Conservation (phyloP, 371 early-diverging fungal species). For the Mortierella sp. region DNA sequence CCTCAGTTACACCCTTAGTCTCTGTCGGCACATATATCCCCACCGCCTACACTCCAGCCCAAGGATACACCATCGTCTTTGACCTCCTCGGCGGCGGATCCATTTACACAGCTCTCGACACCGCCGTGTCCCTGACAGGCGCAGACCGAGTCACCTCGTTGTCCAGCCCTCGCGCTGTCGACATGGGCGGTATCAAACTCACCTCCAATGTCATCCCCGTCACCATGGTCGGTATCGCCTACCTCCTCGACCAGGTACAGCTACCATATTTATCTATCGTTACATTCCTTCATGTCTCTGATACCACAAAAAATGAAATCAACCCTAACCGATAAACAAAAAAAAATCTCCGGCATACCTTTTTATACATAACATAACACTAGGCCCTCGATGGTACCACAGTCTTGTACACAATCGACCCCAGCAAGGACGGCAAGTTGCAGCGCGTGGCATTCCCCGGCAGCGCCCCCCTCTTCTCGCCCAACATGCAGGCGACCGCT, state of each 20-base stretch:
- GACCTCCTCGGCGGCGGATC: slow-evolving; percentile 18
- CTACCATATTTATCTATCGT: no score
- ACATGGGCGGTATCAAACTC: slow-evolving; percentile 37
- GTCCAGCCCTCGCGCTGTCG: slow-evolving; percentile 26
- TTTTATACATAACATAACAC: neutral
- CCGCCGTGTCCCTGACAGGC: neutral
- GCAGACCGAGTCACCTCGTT: slow-evolving; percentile 22
- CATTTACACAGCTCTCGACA: slow-evolving; percentile 16
- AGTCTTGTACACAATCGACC: slow-evolving; percentile 33
- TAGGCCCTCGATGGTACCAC: slow-evolving; percentile 44
- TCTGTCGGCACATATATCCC: slow-evolving; percentile 37
- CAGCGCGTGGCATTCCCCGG: slow-evolving; percentile 22
- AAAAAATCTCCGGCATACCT: neutral
- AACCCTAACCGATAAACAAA: neutral
- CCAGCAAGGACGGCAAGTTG: slow-evolving; percentile 23
- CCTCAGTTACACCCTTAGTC: slow-evolving; percentile 20
- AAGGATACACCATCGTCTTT: slow-evolving; percentile 47
- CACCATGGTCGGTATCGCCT: slow-evolving; percentile 36
- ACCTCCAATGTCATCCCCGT: slow-evolving; percentile 31
- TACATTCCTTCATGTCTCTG: neutral
- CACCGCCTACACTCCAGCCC: slow-evolving; percentile 32
- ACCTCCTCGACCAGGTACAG: slow-evolving; percentile 44
- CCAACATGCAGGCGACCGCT: slow-evolving; percentile 25
- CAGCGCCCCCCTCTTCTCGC: slow-evolving; percentile 42
- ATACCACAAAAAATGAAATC: neutral